phyloP scores from a whole-genome alignment of 768 basidiomycete species.

The Mycena crocata region DNA sequence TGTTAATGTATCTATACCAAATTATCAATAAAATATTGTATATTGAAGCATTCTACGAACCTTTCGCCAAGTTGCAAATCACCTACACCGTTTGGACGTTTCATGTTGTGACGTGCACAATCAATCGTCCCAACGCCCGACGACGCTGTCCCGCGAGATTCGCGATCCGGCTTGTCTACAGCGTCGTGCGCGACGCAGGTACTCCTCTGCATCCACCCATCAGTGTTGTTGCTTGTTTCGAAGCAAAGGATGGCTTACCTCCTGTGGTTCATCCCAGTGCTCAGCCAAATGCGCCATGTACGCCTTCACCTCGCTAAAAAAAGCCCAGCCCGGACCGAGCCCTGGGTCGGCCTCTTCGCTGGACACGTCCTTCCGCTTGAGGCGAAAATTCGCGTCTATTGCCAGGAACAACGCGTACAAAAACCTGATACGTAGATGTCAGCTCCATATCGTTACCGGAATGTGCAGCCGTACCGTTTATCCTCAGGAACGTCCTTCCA shows the following conservation, averaged over 20 bases:
- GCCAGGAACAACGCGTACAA: neutral
- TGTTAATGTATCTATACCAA: constrained; percentile 7
- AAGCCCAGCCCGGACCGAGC: neutral
- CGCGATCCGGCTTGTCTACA: constrained; percentile 6
- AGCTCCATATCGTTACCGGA: too few relatives aligned
- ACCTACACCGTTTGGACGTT: constrained; percentile 17
- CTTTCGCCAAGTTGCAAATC: constrained; percentile 31
- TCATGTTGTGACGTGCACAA: constrained; percentile 30
- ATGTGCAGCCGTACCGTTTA: too few relatives aligned
- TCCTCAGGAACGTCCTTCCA: neutral
- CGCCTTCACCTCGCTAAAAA: constrained; percentile 1
- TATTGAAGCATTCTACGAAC: too few relatives aligned
- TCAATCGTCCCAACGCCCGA: constrained; percentile 27
- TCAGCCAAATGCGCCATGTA: constrained; percentile 7
- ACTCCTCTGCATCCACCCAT: too few relatives aligned
- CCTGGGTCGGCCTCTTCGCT: neutral
- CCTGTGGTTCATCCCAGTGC: constrained; percentile 11
- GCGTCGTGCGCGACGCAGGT: constrained; percentile 18
- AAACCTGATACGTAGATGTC: neutral
- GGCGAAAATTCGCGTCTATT: constrained; percentile 2
- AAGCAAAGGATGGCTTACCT: neutral
- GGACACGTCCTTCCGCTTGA: constrained; percentile 17
- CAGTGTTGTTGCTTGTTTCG: too few relatives aligned
- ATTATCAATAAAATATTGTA: neutral
- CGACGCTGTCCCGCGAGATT: constrained; percentile 7